These are phyloP conservation scores for Penicillium sp. DNA, from an alignment of 2,329 filamentous ascomycete genomes.

Conservation along the genomic window DNA sequence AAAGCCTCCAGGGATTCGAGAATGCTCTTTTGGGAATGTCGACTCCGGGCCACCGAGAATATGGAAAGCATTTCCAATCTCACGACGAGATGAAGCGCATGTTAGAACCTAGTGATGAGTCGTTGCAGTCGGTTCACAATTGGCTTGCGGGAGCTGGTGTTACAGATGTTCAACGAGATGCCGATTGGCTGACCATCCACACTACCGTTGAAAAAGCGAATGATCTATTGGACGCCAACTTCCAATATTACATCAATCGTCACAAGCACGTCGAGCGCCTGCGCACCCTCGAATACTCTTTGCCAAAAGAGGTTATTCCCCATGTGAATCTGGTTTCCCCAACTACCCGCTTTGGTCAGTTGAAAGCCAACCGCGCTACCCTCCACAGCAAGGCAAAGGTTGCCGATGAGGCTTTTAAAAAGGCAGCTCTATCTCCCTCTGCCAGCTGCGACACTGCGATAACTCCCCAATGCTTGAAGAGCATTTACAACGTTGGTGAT, in stretches of 20 bases:
- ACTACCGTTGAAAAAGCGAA: slow-evolving; percentile 43
- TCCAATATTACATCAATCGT: slow-evolving; percentile 43
- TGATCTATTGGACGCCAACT: slow-evolving; percentile 42
- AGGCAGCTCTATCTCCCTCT: slow-evolving; percentile 16
- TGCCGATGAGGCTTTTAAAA: slow-evolving; percentile 24
- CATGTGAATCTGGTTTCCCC: slow-evolving; percentile 48
- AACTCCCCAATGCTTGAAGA: slow-evolving; percentile 52
- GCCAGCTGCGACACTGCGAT: slow-evolving; percentile 49
- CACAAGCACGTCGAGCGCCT: slow-evolving; percentile 35
- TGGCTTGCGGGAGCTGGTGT: slow-evolving; percentile 53
- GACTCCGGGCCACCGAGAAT: slow-evolving; percentile 51
- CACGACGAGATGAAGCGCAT: slow-evolving; percentile 56
- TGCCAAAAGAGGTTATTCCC: slow-evolving; percentile 38
- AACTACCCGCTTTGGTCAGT: slow-evolving; percentile 47
- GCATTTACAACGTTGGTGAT: slow-evolving; percentile 52
- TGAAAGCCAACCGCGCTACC: slow-evolving; percentile 34
- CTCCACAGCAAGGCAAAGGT: slow-evolving; percentile 25
- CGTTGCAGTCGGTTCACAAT: slow-evolving; percentile 45
- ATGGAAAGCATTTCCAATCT: slow-evolving; percentile 54
- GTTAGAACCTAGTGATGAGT: slow-evolving; percentile 49
- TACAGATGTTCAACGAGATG: slow-evolving; percentile 39
- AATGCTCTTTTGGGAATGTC: slow-evolving; percentile 54
- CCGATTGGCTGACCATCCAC: slow-evolving; percentile 45
- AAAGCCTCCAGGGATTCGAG: slow-evolving; percentile 46
- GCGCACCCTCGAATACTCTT: slow-evolving; percentile 45